Evolutionary conservation across 345 rosid species (phyloP).

Genomic region (Schrenkiella parvula): DNA sequence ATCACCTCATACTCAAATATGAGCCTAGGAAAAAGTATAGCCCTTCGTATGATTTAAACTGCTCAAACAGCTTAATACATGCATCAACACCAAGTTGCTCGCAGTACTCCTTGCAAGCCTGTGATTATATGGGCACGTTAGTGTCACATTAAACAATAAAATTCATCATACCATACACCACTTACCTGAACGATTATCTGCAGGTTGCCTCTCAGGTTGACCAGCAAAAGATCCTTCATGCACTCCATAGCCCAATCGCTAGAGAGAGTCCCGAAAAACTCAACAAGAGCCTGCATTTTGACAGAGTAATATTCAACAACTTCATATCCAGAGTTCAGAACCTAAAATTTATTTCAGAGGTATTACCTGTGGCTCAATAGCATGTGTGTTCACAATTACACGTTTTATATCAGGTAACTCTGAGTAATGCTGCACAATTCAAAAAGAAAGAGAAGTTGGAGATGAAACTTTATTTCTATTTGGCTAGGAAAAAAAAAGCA

Average conservation of each 20-base stretch:
- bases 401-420: constrained; percentile 98
- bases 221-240: constrained; percentile 97
- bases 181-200: constrained; percentile 98
- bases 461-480: not conserved
- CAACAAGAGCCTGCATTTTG: constrained; percentile 79
- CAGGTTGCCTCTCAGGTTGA: constrained; percentile 89
- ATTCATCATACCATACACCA: constrained; percentile 12
- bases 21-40: constrained; percentile 97
- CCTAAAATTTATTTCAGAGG: constrained; percentile 8
- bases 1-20: constrained; percentile 90
- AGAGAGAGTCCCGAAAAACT: constrained; percentile 96
- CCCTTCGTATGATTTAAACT: constrained; percentile 97
- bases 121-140: constrained; percentile 31
- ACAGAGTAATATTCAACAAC: constrained; percentile 6
- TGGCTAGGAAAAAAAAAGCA: not conserved
- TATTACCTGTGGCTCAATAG: constrained; percentile 96
- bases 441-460: not conserved
- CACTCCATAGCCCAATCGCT: constrained; percentile 99
- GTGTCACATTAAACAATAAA: constrained; percentile 1
- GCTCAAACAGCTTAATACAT: constrained; percentile 94
- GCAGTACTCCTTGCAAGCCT: constrained; percentile 97
- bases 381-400: constrained; percentile 98
- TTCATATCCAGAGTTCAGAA: not conserved
- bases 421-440: constrained; percentile 77
- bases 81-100: constrained; percentile 96